Evolutionary conservation across 495 filamentous ascomycete genomes (phyloP).

Genomic region (Hypoxylon fuscum): DNA sequence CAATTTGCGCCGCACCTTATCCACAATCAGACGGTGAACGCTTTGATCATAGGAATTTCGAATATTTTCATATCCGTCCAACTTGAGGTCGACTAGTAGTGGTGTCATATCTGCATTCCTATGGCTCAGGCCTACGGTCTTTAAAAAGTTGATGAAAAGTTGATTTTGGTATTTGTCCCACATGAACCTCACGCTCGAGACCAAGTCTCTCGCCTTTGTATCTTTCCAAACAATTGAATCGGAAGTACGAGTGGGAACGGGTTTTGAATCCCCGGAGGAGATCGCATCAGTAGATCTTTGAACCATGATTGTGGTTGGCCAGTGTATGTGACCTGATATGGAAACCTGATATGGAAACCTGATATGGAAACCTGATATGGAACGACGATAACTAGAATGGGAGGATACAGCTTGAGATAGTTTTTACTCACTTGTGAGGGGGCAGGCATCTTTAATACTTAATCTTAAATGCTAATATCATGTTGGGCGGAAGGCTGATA

Average conservation of each 20-base stretch:
- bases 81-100: slow-evolving; percentile 18
- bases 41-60: slow-evolving; percentile 5
- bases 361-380: too few species aligned
- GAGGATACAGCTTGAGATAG: too few species aligned
- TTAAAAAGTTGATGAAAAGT: slow-evolving; percentile 12
- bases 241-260: slow-evolving; percentile 3
- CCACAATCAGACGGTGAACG: slow-evolving; percentile 15
- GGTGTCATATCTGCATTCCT: slow-evolving; percentile 11
- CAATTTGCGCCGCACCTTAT: slow-evolving; percentile 24
- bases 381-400: too few species aligned
- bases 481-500: too few species aligned
- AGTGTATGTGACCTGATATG: not conserved
- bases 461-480: too few species aligned
- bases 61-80: slow-evolving; percentile 27
- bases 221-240: slow-evolving; percentile 18
- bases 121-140: slow-evolving; percentile 1
- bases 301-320: not conserved
- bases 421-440: too few species aligned
- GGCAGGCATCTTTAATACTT: too few species aligned
- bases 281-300: not conserved
- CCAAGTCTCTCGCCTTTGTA: slow-evolving; percentile 13
- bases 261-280: not conserved
- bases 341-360: too few species aligned
- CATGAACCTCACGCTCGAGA: slow-evolving; percentile 15
- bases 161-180: slow-evolving; percentile 25